Percentiles rank a stretch among this genome's conserved stretches.
Evolutionary conservation across 768 basidiomycete species (phyloP).

Genomic region (Boletus speciosus): DNA sequence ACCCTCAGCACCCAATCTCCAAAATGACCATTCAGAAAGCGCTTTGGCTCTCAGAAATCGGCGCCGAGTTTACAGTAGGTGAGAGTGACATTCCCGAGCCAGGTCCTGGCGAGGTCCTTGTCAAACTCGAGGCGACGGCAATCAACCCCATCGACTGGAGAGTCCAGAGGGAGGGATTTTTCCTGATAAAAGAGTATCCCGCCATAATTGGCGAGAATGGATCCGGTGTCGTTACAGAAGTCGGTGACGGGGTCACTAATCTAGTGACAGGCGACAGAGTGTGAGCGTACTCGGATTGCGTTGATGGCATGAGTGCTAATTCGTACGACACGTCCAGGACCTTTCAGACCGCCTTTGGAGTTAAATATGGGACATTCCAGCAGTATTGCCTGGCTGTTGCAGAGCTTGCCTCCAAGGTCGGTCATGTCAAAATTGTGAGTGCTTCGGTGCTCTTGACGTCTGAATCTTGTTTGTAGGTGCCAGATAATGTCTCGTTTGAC

Average conservation of each 20-base stretch:
- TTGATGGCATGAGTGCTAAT: neutral
- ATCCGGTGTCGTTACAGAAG: conserved; percentile 36
- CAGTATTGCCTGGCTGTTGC: conserved; percentile 21
- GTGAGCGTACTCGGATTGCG: conserved; percentile 16
- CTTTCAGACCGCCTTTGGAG: conserved; percentile 1
- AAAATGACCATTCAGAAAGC: conserved; percentile 14
- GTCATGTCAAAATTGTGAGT: neutral
- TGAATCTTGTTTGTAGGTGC: conserved; percentile 21
- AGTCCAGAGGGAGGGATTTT: conserved; percentile 5
- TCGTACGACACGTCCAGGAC: neutral
- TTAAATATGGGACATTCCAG: conserved; percentile 18
- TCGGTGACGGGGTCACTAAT: conserved; percentile 35
- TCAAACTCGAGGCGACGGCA: conserved; percentile 39
- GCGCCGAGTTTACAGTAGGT: conserved; percentile 9
- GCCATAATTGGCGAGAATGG: conserved; percentile 35
- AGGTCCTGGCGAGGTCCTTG: conserved; percentile 40
- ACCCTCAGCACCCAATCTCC: neutral
- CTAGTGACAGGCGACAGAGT: conserved; percentile 36
- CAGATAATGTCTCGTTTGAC: conserved; percentile 33
- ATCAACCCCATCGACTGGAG: conserved; percentile 44
- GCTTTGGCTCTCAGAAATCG: conserved; percentile 16
- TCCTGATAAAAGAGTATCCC: conserved; percentile 34
- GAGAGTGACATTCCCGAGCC: conserved; percentile 31
- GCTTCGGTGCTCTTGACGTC: neutral
- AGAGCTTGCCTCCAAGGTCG: conserved; percentile 20